Percentiles rank a stretch among this genome's conserved stretches.
These are phyloP conservation scores for Ophiostoma himal-ulmi DNA, from an alignment of 2,329 filamentous ascomycete genomes.

Conservation along the genomic window DNA sequence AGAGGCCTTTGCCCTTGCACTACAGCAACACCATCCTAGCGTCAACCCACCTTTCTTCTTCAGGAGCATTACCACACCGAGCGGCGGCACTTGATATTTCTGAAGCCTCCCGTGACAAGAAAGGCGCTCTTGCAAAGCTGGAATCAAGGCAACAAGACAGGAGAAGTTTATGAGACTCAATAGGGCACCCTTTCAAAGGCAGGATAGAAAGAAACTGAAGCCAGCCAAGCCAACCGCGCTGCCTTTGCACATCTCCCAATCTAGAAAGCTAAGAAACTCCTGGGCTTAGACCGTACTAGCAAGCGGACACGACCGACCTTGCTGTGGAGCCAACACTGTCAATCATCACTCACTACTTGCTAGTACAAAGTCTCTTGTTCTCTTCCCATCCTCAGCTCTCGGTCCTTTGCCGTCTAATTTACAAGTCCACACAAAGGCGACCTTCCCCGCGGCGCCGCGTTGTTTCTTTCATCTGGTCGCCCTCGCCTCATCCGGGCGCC, in stretches of 20 bases:
- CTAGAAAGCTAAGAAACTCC: background rate
- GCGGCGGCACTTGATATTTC: slow-evolving; percentile 10
- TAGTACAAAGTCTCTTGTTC: background rate
- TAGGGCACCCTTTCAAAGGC: background rate
- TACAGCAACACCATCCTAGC: slow-evolving; percentile 6
- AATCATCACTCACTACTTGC: background rate
- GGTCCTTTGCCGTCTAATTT: background rate
- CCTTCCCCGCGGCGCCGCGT: slow-evolving; percentile 16
- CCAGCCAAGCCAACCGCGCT: background rate
- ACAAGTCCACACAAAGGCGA: background rate
- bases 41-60: slow-evolving; percentile 7
- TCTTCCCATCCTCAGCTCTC: background rate
- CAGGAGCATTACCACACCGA: slow-evolving; percentile 9
- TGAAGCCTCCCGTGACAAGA: slow-evolving; percentile 5
- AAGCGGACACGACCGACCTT: slow-evolving; percentile 20
- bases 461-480: slow-evolving; percentile 10
- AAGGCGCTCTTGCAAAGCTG: background rate
- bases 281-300: slow-evolving; percentile 16
- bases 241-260: background rate
- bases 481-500: slow-evolving; percentile 1
- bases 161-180: background rate
- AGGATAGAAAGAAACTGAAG: background rate
- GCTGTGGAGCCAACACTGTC: slow-evolving; percentile 18
- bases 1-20: background rate
- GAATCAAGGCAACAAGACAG: background rate